These are phyloP conservation scores for Escallonia rubra DNA, from an alignment of 129 eudicot species.

Conservation along the genomic window DNA sequence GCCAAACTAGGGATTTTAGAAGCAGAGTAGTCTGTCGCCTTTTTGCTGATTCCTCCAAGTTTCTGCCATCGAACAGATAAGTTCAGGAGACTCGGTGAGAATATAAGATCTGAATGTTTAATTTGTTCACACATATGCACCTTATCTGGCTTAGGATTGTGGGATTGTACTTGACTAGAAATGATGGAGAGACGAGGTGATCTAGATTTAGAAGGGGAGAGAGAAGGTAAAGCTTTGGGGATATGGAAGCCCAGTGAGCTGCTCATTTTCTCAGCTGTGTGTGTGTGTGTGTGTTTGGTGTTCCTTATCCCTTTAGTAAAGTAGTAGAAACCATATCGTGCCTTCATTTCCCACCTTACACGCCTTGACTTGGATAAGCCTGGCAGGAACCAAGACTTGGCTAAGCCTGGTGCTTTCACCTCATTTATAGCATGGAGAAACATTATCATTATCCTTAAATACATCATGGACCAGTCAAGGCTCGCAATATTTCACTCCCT, in stretches of 20 bases:
- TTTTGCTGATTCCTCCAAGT: slow-evolving; percentile 13
- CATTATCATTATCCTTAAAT: too few species aligned
- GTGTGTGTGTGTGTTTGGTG: slow-evolving; percentile 7
- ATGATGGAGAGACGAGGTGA: slow-evolving; percentile 28
- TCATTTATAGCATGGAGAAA: too few species aligned
- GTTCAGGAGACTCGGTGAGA: not conserved
- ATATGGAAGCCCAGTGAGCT: slow-evolving; percentile 50
- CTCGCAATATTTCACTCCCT: too few species aligned
- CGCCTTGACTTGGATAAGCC: too few species aligned
- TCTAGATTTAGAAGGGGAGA: slow-evolving; percentile 34
- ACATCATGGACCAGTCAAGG: too few species aligned
- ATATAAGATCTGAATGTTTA: too few species aligned
- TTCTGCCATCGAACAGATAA: slow-evolving; percentile 26
- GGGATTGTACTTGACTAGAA: slow-evolving; percentile 30
- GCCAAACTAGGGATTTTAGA: slow-evolving; percentile 29
- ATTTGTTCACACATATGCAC: not conserved
- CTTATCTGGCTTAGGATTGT: slow-evolving; percentile 23
- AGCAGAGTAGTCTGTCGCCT: slow-evolving; percentile 9
- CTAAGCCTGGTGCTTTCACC: too few species aligned
- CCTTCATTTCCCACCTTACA: too few species aligned
- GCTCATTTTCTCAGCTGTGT: slow-evolving; percentile 49
- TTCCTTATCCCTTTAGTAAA: too few species aligned
- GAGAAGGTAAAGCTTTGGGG: slow-evolving; percentile 75
- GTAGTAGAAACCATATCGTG: too few species aligned
- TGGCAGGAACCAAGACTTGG: too few species aligned